A percentile compares a stretch with the other conserved stretches of the same genome.
Conservation (phyloP, 768 basidiomycete genomes). For the Pulveroboletus sp. region DNA sequence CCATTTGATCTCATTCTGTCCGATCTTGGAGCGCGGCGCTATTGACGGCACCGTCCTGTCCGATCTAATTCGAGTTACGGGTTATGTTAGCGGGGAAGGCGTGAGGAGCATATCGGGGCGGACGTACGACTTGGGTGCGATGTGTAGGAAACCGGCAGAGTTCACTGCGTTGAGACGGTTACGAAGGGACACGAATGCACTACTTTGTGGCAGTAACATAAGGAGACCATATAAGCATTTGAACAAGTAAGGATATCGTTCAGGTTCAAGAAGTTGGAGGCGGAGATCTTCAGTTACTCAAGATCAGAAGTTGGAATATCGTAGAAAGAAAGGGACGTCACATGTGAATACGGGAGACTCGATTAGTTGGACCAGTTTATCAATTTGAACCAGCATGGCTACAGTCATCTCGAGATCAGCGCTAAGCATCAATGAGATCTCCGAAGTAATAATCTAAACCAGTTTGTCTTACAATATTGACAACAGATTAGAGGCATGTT, state of each 20-base stretch:
- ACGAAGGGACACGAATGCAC: constrained; percentile 90
- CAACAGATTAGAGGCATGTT: constrained; percentile 94
- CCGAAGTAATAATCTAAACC: background rate
- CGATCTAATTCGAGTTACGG: constrained; percentile 10
- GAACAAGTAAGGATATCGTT: constrained; percentile 93
- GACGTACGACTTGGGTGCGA: constrained; percentile 80
- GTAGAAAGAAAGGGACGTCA: constrained; percentile 35
- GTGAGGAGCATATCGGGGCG: background rate
- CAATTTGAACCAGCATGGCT: constrained; percentile 89
- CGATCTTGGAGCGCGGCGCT: constrained; percentile 69
- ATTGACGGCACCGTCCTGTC: constrained; percentile 32
- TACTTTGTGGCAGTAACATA: constrained; percentile 96
- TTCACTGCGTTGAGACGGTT: constrained; percentile 95
- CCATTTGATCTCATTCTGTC: constrained; percentile 95
- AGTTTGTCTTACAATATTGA: constrained; percentile 78
- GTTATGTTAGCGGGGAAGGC: constrained; percentile 9
- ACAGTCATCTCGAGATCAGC: constrained; percentile 98
- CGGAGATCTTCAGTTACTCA: constrained; percentile 58
- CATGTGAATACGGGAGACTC: constrained; percentile 99
- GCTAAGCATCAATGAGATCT: constrained; percentile 38
- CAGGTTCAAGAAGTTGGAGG: constrained; percentile 93
- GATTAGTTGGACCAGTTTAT: constrained; percentile 96
- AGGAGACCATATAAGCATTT: constrained; percentile 96
- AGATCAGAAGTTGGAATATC: background rate
- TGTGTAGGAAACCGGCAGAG: constrained; percentile 90